Percentiles rank a stretch among this genome's conserved stretches.
phyloP scores from a whole-genome alignment of 495 filamentous ascomycete genomes.

The Aspergillus biplanus region DNA sequence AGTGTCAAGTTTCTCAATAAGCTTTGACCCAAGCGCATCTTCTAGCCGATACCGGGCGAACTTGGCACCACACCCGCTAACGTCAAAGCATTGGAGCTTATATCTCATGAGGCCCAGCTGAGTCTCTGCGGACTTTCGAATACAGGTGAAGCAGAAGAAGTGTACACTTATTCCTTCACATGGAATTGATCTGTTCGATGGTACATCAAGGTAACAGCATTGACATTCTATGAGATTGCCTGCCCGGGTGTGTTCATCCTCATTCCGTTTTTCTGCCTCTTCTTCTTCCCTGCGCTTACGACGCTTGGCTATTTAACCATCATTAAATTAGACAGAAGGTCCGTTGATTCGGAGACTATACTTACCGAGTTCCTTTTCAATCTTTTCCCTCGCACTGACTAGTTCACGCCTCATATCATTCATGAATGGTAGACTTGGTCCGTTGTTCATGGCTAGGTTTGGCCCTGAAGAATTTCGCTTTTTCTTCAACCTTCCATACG shows the following conservation, averaged over 20 bases:
- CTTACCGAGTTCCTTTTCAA: constrained; percentile 17
- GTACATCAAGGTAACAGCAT: constrained; percentile 70
- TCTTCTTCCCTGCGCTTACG: constrained; percentile 43
- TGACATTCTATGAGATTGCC: constrained; percentile 61
- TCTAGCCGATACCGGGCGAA: constrained; percentile 53
- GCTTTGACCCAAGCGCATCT: constrained; percentile 61
- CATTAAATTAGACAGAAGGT: not conserved
- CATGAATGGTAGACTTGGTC: not conserved
- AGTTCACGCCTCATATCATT: constrained; percentile 33
- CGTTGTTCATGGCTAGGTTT: not conserved
- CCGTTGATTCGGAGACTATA: not conserved
- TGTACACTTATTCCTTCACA: constrained; percentile 63
- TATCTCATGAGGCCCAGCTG: constrained; percentile 68
- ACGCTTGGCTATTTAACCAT: constrained; percentile 7
- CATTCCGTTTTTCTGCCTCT: constrained; percentile 47
- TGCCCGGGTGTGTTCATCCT: constrained; percentile 43
- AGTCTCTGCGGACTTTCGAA: constrained; percentile 63
- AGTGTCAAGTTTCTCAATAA: constrained; percentile 61
- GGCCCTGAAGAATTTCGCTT: not conserved
- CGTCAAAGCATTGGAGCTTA: constrained; percentile 58
- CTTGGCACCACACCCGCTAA: constrained; percentile 52
- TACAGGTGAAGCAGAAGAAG: constrained; percentile 73
- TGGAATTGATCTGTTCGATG: constrained; percentile 67
- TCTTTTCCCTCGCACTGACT: constrained; percentile 32
- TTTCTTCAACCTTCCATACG: constrained; percentile 7